phyloP scores from a whole-genome alignment of 805 yeast species.

The Vanderwaltozyma tropicalis region DNA sequence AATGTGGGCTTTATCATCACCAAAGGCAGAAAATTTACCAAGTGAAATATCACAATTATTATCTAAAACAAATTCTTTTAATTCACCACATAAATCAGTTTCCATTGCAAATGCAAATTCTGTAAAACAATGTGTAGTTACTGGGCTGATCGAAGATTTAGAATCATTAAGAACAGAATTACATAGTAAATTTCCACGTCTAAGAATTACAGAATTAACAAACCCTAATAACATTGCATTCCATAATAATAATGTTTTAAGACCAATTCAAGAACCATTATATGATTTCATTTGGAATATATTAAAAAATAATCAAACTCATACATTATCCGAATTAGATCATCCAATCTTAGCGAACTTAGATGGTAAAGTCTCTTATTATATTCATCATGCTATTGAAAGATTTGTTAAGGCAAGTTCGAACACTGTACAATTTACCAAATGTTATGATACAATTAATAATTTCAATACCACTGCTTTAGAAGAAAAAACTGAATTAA shows the following conservation, averaged over 20 bases:
- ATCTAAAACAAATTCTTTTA: slow-evolving; percentile 2
- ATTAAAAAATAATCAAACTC: slow-evolving; percentile 20
- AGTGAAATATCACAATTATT: slow-evolving; percentile 3
- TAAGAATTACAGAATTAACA: slow-evolving; percentile 21
- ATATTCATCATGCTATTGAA: slow-evolving; percentile 25
- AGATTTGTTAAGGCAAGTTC: slow-evolving; percentile 26
- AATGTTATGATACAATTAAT: slow-evolving; percentile 25
- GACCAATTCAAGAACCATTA: slow-evolving; percentile 25
- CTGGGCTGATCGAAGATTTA: slow-evolving; percentile 22
- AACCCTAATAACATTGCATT: slow-evolving; percentile 28
- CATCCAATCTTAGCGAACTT: slow-evolving; percentile 25
- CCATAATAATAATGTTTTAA: slow-evolving; percentile 25
- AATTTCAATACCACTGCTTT: not conserved
- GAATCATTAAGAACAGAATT: slow-evolving; percentile 18
- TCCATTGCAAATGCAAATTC: slow-evolving; percentile 27
- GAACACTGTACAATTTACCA: slow-evolving; percentile 26
- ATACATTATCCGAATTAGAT: slow-evolving; percentile 17
- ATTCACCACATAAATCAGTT: slow-evolving; percentile 6
- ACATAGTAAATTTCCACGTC: slow-evolving; percentile 14
- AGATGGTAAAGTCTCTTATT: slow-evolving; percentile 21
- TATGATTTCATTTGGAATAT: slow-evolving; percentile 27
- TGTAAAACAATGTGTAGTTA: slow-evolving; percentile 25
- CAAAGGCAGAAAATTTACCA: slow-evolving; percentile 19
- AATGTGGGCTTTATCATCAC: slow-evolving; percentile 28
- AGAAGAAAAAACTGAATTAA: not conserved